Base-by-base conservation (phyloP, 2,329 filamentous ascomycete species). In the Colletotrichum euphorbiae region DNA sequence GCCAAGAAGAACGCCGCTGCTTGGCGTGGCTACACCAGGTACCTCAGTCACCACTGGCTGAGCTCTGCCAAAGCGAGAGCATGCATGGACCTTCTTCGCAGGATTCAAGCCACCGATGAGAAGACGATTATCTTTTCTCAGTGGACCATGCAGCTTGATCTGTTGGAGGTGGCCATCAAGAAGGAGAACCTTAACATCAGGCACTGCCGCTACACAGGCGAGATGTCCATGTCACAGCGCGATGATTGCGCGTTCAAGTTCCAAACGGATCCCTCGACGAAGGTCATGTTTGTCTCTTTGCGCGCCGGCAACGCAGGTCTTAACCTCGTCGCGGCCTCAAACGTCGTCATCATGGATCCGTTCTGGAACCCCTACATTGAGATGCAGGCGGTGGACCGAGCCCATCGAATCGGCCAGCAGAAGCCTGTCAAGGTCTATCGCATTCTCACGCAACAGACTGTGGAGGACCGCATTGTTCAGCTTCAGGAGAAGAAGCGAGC, bases 291-390 rank as follows among this genome's bases (percentile, higher is more conserved):
- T 3, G 87, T 94, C 2, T 94, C 91, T 1, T 83, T 95, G 55
- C 93, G 93, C 73, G 92, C 93, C 1, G 93, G 93, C 38, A 95
- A 95, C 73, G 90, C 94, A 0, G 94, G 94, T 1, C 86, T 98
- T 51, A 98, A 98, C 75, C 85, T 98, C 21, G 93, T 91, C 43
- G 88, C 89, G 17, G 94, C 94, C 0, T 93, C 90, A 1, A 91
- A 93, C 71, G 93, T 97, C 72, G 93, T 98, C 77, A 92, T 97
- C 71, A 89, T 97, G 75, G 94, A 97, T 76, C 94, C 94, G 0
- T 97, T 97, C 81, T 97, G 93, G 93, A 98, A 97, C 71, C 94
- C 94, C 0, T 97, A 91, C 75, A 91, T 97, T 55, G 94, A 97
- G 80, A 93, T 94, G 79, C 94, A 98, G 79, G 94, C 94, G 4